Conservation (phyloP, 495 filamentous ascomycete genomes). For the Filosporella fistucella region DNA sequence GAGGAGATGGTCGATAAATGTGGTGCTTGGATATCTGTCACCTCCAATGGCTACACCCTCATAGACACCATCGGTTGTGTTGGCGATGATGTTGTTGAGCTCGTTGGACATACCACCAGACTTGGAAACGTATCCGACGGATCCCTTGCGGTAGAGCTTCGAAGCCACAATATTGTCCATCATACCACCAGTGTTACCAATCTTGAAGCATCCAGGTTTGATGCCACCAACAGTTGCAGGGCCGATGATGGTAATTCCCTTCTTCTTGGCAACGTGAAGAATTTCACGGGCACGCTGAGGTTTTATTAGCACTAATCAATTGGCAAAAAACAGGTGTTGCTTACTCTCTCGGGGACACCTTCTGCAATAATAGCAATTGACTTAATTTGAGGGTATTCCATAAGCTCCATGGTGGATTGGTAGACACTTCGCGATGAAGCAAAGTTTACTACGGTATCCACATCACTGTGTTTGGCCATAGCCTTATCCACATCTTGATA, state of each 20-base stretch:
- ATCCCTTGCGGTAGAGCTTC: conserved; percentile 98
- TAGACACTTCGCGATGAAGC: conserved; percentile 98
- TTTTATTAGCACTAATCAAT: too few species aligned
- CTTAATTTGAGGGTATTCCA: conserved; percentile 95
- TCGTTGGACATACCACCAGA: conserved; percentile 99
- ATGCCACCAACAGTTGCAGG: conserved; percentile 98
- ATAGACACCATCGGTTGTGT: conserved; percentile 94
- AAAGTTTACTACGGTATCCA: conserved; percentile 98
- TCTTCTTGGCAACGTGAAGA: conserved; percentile 89
- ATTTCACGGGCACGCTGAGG: conserved; percentile 91
- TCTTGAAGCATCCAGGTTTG: conserved; percentile 99
- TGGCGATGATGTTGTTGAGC: conserved; percentile 97
- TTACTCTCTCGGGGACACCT: conserved; percentile 94
- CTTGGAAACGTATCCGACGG: conserved; percentile 98
- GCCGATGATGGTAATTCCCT: conserved; percentile 98
- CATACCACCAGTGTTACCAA: conserved; percentile 99
- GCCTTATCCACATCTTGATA: conserved; percentile 95
- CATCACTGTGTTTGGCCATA: conserved; percentile 93
- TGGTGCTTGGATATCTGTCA: conserved; percentile 97
- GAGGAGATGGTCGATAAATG: conserved; percentile 97
- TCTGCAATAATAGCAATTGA: conserved; percentile 99
- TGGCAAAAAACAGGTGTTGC: too few species aligned
- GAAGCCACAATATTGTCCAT: conserved; percentile 99
- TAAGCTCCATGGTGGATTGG: conserved; percentile 95
- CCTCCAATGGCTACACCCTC: conserved; percentile 99